Evolutionary conservation across 2,329 filamentous ascomycete genomes (phyloP).

Genomic region (Magnaporthiopsis poae): DNA sequence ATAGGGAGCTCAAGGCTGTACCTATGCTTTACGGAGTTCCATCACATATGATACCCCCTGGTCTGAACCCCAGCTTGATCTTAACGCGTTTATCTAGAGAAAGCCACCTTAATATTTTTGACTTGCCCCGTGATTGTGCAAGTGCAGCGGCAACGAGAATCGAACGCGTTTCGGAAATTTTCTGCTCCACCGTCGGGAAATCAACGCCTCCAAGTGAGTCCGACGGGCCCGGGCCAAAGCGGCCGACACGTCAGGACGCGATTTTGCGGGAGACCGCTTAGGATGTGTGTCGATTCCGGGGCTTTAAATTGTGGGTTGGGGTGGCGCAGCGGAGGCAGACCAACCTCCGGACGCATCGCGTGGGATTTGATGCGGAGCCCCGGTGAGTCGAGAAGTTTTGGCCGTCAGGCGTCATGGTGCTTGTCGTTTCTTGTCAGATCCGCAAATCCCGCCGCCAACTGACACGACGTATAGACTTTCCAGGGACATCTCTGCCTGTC

Average conservation of each 20-base stretch:
- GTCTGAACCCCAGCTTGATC: not conserved
- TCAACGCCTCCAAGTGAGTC: not conserved
- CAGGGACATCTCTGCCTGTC: not conserved
- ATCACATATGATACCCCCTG: not conserved
- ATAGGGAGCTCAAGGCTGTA: conserved; percentile 8
- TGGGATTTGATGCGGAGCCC: not conserved
- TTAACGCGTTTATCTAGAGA: not conserved
- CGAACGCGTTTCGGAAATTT: not conserved
- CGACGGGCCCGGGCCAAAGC: not conserved
- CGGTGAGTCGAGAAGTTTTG: not conserved
- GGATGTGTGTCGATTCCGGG: not conserved
- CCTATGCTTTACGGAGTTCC: not conserved
- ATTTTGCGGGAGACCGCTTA: not conserved
- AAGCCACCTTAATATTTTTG: not conserved
- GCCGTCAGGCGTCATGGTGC: not conserved
- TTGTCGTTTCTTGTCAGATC: not conserved
- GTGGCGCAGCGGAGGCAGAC: not conserved
- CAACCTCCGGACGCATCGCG: not conserved
- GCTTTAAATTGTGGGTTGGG: not conserved
- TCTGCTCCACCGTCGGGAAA: not conserved
- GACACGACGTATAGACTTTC: not conserved
- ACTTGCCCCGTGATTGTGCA: not conserved
- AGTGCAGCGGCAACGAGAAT: not conserved
- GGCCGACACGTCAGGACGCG: not conserved
- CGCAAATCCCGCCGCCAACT: not conserved